These are phyloP conservation scores for Rhizopogon sp. DNA, from an alignment of 768 basidiomycete genomes.

Conservation along the genomic window DNA sequence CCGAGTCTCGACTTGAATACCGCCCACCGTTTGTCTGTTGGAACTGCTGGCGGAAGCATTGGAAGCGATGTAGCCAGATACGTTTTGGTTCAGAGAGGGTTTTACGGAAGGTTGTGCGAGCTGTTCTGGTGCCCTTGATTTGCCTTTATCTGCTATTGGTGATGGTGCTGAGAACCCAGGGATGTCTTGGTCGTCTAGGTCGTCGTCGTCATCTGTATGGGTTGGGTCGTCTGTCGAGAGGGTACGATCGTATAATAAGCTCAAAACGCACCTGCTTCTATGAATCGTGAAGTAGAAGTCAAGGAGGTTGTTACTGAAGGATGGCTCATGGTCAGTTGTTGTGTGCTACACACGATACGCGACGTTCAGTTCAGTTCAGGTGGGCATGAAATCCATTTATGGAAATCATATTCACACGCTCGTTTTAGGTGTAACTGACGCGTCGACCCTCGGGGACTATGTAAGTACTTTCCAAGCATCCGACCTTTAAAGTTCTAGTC, in stretches of 20 bases:
- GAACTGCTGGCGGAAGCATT: constrained; percentile 36
- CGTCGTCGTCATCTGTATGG: constrained; percentile 56
- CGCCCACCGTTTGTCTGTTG: constrained; percentile 69
- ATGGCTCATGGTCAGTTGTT: constrained; percentile 15
- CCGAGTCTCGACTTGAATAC: constrained; percentile 86
- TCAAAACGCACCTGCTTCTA: constrained; percentile 61
- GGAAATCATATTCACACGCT: neutral
- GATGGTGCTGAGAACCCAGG: constrained; percentile 73
- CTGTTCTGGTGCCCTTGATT: constrained; percentile 56
- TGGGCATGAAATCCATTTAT: neutral
- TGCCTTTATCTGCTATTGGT: constrained; percentile 61
- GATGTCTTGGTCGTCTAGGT: constrained; percentile 76
- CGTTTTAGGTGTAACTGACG: constrained; percentile 39
- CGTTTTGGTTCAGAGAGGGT: constrained; percentile 26
- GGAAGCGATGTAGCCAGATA: constrained; percentile 74
- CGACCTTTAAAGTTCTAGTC: constrained; percentile 2
- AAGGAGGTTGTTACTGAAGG: constrained; percentile 37
- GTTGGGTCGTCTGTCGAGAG: neutral
- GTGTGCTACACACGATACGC: neutral
- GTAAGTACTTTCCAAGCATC: neutral
- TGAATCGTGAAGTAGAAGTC: constrained; percentile 68
- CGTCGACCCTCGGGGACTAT: constrained; percentile 27
- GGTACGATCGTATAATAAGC: neutral
- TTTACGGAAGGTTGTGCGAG: constrained; percentile 37
- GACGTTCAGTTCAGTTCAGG: too few species aligned